These are phyloP conservation scores for Xanthoconium stramineum DNA, from an alignment of 768 basidiomycete species.

Conservation along the genomic window DNA sequence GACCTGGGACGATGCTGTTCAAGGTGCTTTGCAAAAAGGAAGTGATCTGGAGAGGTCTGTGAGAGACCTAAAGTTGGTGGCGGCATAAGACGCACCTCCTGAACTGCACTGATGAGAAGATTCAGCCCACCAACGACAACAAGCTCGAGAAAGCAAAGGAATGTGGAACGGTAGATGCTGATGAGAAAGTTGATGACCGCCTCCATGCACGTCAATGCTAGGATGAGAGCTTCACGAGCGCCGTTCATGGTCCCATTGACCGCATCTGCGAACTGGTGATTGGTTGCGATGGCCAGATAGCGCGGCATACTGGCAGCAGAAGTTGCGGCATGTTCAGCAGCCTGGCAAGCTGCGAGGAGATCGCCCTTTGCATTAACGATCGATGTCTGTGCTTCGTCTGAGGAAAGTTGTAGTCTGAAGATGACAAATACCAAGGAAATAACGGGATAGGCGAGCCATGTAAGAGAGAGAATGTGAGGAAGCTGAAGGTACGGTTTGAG, in stretches of 20 bases:
- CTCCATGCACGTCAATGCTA: slow-evolving; percentile 82
- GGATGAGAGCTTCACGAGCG: slow-evolving; percentile 67
- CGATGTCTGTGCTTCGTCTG: slow-evolving; percentile 62
- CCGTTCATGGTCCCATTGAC: slow-evolving; percentile 78
- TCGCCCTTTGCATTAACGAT: slow-evolving; percentile 68
- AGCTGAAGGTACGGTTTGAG: slow-evolving; percentile 85
- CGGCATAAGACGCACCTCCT: slow-evolving; percentile 56
- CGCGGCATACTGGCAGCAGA: slow-evolving; percentile 83
- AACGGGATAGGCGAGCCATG: slow-evolving; percentile 90
- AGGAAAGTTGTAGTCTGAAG: slow-evolving; percentile 75
- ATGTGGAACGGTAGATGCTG: slow-evolving; percentile 87
- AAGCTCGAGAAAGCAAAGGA: slow-evolving; percentile 91
- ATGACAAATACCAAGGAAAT: slow-evolving; percentile 86
- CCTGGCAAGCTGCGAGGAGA: slow-evolving; percentile 80
- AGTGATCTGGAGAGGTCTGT: slow-evolving; percentile 53
- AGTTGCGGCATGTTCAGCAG: slow-evolving; percentile 80
- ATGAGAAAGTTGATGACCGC: slow-evolving; percentile 88
- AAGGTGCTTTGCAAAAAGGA: slow-evolving; percentile 61
- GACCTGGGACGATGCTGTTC: slow-evolving; percentile 57
- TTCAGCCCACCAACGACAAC: slow-evolving; percentile 78
- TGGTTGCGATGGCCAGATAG: slow-evolving; percentile 83
- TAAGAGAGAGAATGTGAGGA: slow-evolving; percentile 76
- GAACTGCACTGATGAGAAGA: slow-evolving; percentile 76
- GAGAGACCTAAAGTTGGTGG: slow-evolving; percentile 2
- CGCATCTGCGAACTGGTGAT: slow-evolving; percentile 71